Conservation (phyloP, 2,329 filamentous ascomycete genomes). For the Epicoccum nigrum region DNA sequence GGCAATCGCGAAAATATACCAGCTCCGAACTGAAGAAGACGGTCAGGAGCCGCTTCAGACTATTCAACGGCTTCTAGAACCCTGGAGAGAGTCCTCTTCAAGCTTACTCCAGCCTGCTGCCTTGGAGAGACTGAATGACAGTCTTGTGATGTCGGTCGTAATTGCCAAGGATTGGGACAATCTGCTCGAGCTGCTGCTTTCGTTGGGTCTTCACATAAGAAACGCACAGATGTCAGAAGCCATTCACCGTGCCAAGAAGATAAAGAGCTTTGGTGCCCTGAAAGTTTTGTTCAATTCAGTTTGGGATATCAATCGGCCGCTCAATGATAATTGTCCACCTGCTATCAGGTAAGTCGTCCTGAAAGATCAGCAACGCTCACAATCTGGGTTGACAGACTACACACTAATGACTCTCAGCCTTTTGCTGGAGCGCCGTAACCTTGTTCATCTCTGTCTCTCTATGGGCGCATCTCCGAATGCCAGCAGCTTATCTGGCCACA, state of each 20-base stretch:
- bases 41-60: not conserved
- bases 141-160: not conserved
- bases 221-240: not conserved
- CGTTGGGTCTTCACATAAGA: not conserved
- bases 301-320: not conserved
- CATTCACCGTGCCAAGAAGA: not conserved
- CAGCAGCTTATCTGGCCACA: not conserved
- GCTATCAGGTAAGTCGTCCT: not conserved
- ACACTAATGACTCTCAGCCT: not conserved
- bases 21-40: not conserved
- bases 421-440: not conserved
- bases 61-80: not conserved
- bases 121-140: not conserved
- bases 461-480: not conserved
- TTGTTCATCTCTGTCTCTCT: not conserved
- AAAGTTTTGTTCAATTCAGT: not conserved
- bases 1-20: not conserved
- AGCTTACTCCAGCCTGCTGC: not conserved
- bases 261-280: not conserved
- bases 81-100: not conserved
- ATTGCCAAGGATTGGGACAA: not conserved
- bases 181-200: not conserved
- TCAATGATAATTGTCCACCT: not conserved
- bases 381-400: not conserved
- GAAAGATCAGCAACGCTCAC: not conserved